Evolutionary conservation across 2,329 filamentous ascomycete genomes (phyloP).

Genomic region (Cylindrodendrum hubeiense): DNA sequence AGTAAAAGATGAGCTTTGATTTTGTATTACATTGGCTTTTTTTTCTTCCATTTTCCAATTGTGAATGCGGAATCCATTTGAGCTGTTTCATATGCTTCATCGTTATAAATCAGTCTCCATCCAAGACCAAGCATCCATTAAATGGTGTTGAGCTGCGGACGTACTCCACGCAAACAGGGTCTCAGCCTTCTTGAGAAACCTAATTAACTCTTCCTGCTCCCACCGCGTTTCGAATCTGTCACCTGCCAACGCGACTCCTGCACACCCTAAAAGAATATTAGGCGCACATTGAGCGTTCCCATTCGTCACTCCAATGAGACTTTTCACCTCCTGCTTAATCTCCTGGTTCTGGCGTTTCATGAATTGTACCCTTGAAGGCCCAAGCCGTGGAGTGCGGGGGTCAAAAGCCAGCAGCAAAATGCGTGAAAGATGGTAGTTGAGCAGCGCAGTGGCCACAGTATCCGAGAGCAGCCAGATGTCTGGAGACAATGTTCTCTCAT

Average conservation of each 20-base stretch:
- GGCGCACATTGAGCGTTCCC: conserved; percentile 19
- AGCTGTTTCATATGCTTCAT: not conserved
- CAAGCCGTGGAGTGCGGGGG: conserved; percentile 30
- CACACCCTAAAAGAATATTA: conserved; percentile 25
- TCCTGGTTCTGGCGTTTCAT: conserved; percentile 29
- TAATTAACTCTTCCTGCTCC: conserved; percentile 52
- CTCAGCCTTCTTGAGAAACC: conserved; percentile 48
- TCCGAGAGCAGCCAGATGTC: conserved; percentile 33
- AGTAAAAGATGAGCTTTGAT: too few species aligned
- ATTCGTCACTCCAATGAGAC: conserved; percentile 33
- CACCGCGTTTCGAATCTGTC: conserved; percentile 51
- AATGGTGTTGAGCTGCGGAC: conserved; percentile 27
- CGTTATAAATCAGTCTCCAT: conserved; percentile 28
- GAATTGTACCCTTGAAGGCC: conserved; percentile 13
- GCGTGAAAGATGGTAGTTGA: conserved; percentile 35
- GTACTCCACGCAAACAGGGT: conserved; percentile 34
- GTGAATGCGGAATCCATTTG: too few species aligned
- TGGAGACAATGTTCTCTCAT: conserved; percentile 13
- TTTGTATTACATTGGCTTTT: too few species aligned
- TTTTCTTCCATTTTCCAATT: too few species aligned
- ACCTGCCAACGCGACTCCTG: conserved; percentile 43
- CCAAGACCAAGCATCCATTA: conserved; percentile 39
- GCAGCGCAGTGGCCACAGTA: conserved; percentile 32
- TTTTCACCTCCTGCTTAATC: conserved; percentile 33
- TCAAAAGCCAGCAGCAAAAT: conserved; percentile 37